Evolutionary conservation across 495 filamentous ascomycete species (phyloP).

Genomic region (Annulohypoxylon nitens): DNA sequence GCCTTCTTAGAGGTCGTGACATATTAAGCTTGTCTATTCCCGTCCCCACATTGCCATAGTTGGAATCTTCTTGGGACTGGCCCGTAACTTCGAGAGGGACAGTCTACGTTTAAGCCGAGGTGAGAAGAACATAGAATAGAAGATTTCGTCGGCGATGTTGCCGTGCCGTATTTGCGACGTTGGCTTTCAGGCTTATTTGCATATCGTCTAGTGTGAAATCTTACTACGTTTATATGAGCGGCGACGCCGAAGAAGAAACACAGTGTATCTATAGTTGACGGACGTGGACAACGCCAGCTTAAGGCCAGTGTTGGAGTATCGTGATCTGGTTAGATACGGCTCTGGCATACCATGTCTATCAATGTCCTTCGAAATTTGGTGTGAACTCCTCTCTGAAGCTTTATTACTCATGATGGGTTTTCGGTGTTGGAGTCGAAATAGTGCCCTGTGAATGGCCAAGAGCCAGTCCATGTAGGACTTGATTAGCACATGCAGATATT

Average conservation of each 20-base stretch:
- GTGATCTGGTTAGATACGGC: constrained; percentile 42
- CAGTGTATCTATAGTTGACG: constrained; percentile 10
- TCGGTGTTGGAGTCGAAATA: constrained; percentile 31
- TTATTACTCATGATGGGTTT: constrained; percentile 35
- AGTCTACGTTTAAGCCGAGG: constrained; percentile 32
- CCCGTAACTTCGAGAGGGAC: constrained; percentile 22
- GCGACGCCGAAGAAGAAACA: constrained; percentile 10
- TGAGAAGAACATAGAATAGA: background rate
- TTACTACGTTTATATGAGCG: constrained; percentile 30
- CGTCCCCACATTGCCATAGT: constrained; percentile 41
- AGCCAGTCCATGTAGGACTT: constrained; percentile 16
- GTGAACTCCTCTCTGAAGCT: constrained; percentile 40
- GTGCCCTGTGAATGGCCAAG: constrained; percentile 38
- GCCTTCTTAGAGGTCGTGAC: constrained; percentile 32
- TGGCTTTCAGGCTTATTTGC: constrained; percentile 32
- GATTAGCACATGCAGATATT: constrained; percentile 43
- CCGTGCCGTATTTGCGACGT: constrained; percentile 11
- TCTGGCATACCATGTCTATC: constrained; percentile 30
- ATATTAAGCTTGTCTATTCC: constrained; percentile 50
- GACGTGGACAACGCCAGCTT: constrained; percentile 2
- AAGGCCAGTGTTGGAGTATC: constrained; percentile 7
- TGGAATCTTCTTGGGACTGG: constrained; percentile 30
- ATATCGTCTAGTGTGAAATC: constrained; percentile 23
- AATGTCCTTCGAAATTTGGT: constrained; percentile 27
- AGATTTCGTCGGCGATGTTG: constrained; percentile 8